Base-by-base conservation (phyloP, 371 early-diverging fungal species). In the Rhizomucor pusillus region DNA sequence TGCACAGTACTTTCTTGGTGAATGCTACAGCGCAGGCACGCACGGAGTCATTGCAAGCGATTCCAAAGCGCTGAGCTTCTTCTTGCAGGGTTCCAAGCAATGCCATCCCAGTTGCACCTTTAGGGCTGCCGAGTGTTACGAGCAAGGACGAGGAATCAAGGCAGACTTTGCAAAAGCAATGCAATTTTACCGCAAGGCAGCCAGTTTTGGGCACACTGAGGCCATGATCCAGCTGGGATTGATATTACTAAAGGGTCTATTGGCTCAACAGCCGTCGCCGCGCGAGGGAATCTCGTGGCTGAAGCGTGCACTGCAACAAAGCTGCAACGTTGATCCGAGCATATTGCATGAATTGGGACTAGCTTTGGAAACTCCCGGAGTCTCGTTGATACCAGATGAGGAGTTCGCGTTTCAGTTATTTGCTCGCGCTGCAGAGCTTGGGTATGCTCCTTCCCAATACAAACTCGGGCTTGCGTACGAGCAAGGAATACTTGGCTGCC, bases 191-290 rank as follows among this genome's bases (percentile, higher is more conserved):
- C 52, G 62, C 34, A 75, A 75, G 51, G 71, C 79, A 23, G 75
- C 73, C 6, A 60, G 66, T 19, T 33, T 60, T 36, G 75, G 75
- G 1, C 68, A 71, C 49, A 68, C 73, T 9, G 47, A 89, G 0
- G 93, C 93, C 29, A 94, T 96, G 93, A 92, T 90, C 81, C 93
- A 93, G 67, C 74, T 94, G 19, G 97, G 93, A 12, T 82, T 92
- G 82, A 73, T 89, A 11, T 60, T 92, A 49, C 63, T 92, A 55
- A 85, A 90, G 58, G 92, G 93, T 0, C 57, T 81, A 58, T 65
- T 91, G 52, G 84, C 84, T 11, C 82, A 85, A 52, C 59, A 76
- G 12, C 50, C 73, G 43, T n/a, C n/a, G n/a, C n/a, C n/a, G n/a
- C 88, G 88, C 59, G 94, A 96, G 63, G 96, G 88, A 20, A 78